Conservation (phyloP, 148 eudicot species). For the Fagopyrum homotropicum region DNA sequence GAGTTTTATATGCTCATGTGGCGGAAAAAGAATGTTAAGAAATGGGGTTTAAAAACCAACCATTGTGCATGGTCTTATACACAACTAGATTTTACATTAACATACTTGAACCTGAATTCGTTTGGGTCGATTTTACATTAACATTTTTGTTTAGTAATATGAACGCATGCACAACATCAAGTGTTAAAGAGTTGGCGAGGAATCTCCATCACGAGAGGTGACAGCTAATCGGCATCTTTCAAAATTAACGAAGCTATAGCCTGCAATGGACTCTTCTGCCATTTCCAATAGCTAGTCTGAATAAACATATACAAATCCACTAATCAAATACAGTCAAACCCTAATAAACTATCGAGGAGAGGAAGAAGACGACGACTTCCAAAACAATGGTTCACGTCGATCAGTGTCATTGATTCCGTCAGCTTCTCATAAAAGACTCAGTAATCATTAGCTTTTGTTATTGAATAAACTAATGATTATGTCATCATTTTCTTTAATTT, state of each 20-base stretch:
- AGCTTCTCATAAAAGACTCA: neutral
- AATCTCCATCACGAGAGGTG: neutral
- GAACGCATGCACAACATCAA: too few species aligned
- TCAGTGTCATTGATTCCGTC: constrained; percentile 6
- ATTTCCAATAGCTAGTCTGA: neutral
- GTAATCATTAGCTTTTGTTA: too few species aligned
- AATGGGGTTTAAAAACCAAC: too few species aligned
- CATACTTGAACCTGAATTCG: too few species aligned
- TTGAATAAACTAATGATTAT: too few species aligned
- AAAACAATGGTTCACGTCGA: neutral
- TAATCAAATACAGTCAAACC: neutral
- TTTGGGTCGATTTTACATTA: too few species aligned
- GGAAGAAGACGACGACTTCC: neutral
- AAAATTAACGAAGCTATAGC: neutral
- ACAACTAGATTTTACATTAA: too few species aligned
- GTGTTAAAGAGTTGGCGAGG: neutral
- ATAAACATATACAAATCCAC: neutral
- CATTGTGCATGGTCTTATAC: too few species aligned
- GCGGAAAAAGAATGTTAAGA: too few species aligned
- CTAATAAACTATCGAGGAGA: neutral
- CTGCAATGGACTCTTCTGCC: neutral
- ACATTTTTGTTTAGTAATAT: too few species aligned
- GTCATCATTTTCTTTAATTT: too few species aligned
- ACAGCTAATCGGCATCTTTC: neutral
- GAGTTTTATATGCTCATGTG: too few species aligned